Evolutionary conservation across 305 asterid genomes (phyloP).

Genomic region (Solanum hybrid): DNA sequence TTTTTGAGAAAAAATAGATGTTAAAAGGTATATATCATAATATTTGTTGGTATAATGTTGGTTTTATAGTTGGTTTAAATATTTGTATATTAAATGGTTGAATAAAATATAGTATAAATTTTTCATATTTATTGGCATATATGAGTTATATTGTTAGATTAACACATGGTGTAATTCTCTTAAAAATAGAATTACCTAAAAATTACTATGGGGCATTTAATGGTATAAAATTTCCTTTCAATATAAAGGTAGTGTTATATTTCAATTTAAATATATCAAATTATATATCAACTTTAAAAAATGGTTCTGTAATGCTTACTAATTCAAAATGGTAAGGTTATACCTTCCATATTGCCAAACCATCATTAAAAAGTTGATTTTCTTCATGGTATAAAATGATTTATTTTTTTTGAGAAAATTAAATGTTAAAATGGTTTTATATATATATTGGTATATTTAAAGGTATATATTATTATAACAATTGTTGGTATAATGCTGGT

Average conservation of each 20-base stretch:
- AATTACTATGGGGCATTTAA: not conserved
- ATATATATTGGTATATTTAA: not conserved
- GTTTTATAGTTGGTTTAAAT: not conserved
- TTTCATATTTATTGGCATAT: not conserved
- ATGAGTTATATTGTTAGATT: not conserved
- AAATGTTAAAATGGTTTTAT: not conserved
- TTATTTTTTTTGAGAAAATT: too few relatives aligned
- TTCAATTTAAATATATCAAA: not conserved
- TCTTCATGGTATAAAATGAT: not conserved
- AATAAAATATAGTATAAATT: too few relatives aligned
- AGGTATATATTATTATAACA: not conserved
- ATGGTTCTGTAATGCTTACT: not conserved
- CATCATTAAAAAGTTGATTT: not conserved
- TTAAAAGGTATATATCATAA: not conserved
- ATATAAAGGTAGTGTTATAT: too few relatives aligned
- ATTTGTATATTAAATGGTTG: not conserved
- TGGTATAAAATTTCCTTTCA: not conserved
- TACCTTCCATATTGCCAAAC: not conserved
- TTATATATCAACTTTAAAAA: too few relatives aligned
- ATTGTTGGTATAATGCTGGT: not conserved
- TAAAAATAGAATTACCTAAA: not conserved
- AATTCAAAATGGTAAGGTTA: not conserved
- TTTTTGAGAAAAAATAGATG: too few relatives aligned
- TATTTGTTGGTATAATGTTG: too few relatives aligned
- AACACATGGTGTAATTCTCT: not conserved